Base-by-base conservation (phyloP, 768 basidiomycete genomes). In the Mycena epipterygia region DNA sequence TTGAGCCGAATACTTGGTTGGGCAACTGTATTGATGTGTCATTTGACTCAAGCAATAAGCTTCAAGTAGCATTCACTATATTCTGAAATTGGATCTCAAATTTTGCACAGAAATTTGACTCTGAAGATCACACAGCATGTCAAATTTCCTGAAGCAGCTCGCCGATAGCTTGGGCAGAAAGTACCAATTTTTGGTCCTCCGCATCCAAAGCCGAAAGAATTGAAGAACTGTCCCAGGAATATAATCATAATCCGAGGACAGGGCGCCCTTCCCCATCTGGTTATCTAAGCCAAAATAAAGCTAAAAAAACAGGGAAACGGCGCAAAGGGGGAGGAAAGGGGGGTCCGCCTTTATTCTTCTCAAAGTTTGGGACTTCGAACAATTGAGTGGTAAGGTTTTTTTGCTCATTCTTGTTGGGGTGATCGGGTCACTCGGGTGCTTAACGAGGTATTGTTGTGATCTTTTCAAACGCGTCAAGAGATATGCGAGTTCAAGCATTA, bases 81-180 rank as follows among this genome's bases (percentile, higher is more conserved):
- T 55, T 55, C 33, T 55, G 33, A 55, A 37, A 37, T 55, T 55
- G 33, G 53, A 55, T 37, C 53, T 55, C 53, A 55, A 55, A 55
- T 55, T 55, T 55, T 37, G 14, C 32, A 55, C 53, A 55, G 53
- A 55, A 55, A 55, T 55, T 55, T 55, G 53, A 55, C 53, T 55
- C 53, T 55, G 32, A 55, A 55, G 53, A 55, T 37, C 33, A 55
- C 53, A 55, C 53, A 55, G 21, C 30, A 13, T 55, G 53, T 55
- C 53, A 33, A 55, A 55, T 55, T 55, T 55, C 53, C 32, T 55
- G 33, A 17, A 55, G 33, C 53, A 55, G 53, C 32, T 55, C 53
- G 53, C 32, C 53, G 53, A 55, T 55, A 37, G 53, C 53, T 37
- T 55, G 33, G 33, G 32, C 53, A 55, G 53, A 55, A 7, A 37